Conservation (phyloP, 2,329 filamentous ascomycete genomes). For the Hypoxylon sp. region DNA sequence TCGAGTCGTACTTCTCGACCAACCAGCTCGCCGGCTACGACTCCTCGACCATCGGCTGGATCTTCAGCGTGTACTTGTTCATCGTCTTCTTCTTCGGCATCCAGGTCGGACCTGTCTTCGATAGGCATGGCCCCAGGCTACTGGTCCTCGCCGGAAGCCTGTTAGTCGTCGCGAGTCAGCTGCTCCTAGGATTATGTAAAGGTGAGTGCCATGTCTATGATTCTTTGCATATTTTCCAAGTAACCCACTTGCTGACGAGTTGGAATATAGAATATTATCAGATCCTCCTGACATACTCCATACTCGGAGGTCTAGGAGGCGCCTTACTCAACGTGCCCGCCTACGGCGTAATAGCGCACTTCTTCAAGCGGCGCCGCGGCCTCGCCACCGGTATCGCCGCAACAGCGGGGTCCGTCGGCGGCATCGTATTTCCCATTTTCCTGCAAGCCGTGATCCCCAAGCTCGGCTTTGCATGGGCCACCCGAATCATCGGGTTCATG, state of each 20-base stretch:
- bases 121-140: constrained; percentile 77
- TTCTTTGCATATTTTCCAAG: neutral
- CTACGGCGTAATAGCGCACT: constrained; percentile 82
- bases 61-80: constrained; percentile 86
- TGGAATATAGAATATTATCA: constrained; percentile 76
- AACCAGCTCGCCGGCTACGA: constrained; percentile 79
- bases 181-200: constrained; percentile 78
- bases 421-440: constrained; percentile 72
- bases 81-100: constrained; percentile 86
- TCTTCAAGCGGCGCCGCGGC: constrained; percentile 80
- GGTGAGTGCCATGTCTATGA: constrained; percentile 53
- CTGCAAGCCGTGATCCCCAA: constrained; percentile 62
- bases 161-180: constrained; percentile 72
- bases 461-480: constrained; percentile 66
- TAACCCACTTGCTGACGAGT: constrained; percentile 13
- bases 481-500: constrained; percentile 66
- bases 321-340: constrained; percentile 84
- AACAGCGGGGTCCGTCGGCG: constrained; percentile 78
- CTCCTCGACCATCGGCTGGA: constrained; percentile 83
- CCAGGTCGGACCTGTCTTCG: constrained; percentile 86
- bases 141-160: constrained; percentile 77
- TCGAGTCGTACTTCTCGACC: constrained; percentile 81
- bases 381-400: constrained; percentile 87
- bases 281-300: constrained; percentile 82
- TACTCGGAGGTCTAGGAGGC: constrained; percentile 80